Conservation (phyloP, 2,329 filamentous ascomycete genomes). For the Polytolypa hystricis region DNA sequence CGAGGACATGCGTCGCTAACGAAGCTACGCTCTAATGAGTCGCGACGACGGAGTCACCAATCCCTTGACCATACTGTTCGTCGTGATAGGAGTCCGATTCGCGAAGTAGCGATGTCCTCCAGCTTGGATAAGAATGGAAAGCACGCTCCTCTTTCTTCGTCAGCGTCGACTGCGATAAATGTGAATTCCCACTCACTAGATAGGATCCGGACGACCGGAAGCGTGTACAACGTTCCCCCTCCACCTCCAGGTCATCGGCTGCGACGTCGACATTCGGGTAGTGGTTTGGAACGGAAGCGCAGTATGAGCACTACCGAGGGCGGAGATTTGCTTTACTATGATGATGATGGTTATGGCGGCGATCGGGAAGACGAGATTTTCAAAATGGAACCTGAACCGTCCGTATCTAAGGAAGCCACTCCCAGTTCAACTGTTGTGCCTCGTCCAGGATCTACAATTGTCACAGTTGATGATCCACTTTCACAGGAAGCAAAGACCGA, state of each 20-base stretch:
- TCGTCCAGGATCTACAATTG: neutral
- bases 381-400: conserved; percentile 49
- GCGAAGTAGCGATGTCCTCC: conserved; percentile 12
- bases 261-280: conserved; percentile 71
- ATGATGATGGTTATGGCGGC: conserved; percentile 75
- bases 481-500: conserved; percentile 4
- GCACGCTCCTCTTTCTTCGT: conserved; percentile 23
- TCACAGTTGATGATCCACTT: neutral
- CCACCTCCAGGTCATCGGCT: conserved; percentile 20
- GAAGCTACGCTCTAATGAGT: conserved; percentile 27
- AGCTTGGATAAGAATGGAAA: conserved; percentile 18
- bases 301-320: conserved; percentile 58
- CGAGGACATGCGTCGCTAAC: conserved; percentile 55
- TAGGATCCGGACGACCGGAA: conserved; percentile 24
- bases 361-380: conserved; percentile 65
- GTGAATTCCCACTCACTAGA: conserved; percentile 23
- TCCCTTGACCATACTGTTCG: conserved; percentile 23
- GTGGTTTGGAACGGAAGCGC: conserved; percentile 64
- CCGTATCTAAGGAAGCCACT: conserved; percentile 7
- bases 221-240: conserved; percentile 19
- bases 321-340: conserved; percentile 79
- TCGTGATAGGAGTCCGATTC: conserved; percentile 14
- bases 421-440: conserved; percentile 1
- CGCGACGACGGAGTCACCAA: conserved; percentile 23
- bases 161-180: conserved; percentile 28